These are phyloP conservation scores for Tolypocladium capitatum DNA, from an alignment of 2,329 filamentous ascomycete genomes.

Conservation along the genomic window DNA sequence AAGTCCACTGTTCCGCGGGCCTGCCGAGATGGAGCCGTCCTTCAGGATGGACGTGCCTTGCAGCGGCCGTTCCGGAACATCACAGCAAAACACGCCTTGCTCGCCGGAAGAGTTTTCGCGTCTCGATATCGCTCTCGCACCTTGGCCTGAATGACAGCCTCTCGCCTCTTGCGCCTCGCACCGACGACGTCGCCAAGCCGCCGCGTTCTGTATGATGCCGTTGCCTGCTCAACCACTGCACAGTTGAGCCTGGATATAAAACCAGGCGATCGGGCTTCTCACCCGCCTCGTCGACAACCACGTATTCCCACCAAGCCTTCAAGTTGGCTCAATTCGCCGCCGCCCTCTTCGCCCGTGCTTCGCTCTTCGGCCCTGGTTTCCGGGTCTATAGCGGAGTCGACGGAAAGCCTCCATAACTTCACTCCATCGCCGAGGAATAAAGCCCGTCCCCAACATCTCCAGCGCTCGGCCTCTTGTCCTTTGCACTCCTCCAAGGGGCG, in stretches of 20 bases:
- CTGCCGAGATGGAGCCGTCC: neutral
- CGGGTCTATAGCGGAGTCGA: conserved; percentile 95
- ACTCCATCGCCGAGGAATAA: neutral
- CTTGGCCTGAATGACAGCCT: neutral
- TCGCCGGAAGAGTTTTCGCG: neutral
- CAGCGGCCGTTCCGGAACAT: neutral
- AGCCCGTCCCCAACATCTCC: neutral
- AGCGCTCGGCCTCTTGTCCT: neutral
- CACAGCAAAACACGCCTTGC: neutral
- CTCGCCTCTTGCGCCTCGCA: neutral
- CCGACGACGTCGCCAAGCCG: neutral
- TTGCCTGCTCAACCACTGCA: neutral
- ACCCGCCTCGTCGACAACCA: neutral
- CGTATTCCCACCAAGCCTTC: conserved; percentile 42
- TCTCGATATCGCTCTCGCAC: neutral
- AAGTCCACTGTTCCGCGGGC: neutral
- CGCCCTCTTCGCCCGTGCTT: conserved; percentile 62
- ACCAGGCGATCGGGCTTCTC: neutral
- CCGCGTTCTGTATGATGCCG: neutral
- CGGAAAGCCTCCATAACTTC: conserved; percentile 93
- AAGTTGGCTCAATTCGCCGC: conserved; percentile 87
- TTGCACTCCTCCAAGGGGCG: neutral
- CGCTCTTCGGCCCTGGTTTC: conserved; percentile 82
- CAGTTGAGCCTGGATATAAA: neutral
- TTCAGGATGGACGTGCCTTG: neutral